These are phyloP conservation scores for Setaria italica DNA, from an alignment of 202 grass and related monocot genomes.

Conservation along the genomic window DNA sequence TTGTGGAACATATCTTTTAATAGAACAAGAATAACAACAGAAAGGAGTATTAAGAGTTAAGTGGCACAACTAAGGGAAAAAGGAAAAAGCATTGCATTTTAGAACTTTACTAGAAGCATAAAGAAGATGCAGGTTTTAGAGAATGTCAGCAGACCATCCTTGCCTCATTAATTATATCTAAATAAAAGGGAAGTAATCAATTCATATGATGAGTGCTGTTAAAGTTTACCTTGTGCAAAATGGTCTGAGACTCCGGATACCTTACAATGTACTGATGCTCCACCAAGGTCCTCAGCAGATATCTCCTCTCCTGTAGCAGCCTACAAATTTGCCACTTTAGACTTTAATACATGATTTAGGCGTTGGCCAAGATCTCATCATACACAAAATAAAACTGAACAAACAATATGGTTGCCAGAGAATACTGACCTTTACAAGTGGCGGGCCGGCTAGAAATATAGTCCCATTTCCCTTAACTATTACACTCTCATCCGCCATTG, in stretches of 20 bases:
- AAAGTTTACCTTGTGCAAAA: conserved; percentile 83
- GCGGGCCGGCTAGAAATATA: conserved; percentile 95
- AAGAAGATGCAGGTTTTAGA: conserved; percentile 5
- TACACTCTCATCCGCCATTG: conserved; percentile 98
- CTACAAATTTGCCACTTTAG: conserved; percentile 56
- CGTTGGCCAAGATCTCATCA: conserved; percentile 19
- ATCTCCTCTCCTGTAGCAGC: conserved; percentile 98
- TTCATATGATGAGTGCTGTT: neutral
- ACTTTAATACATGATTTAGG: conserved; percentile 34
- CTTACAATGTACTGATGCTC: conserved; percentile 94
- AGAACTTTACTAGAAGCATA: neutral
- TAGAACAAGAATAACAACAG: conserved; percentile 9
- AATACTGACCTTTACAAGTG: conserved; percentile 89
- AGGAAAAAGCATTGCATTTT: neutral
- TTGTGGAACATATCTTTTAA: neutral
- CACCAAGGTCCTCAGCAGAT: conserved; percentile 98
- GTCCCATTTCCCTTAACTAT: conserved; percentile 96
- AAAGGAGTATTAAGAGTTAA: neutral
- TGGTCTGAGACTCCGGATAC: conserved; percentile 97
- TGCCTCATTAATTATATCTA: neutral
- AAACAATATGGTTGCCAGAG: conserved; percentile 24
- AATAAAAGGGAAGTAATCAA: conserved; percentile 3
- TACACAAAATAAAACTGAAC: neutral
- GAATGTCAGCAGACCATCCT: conserved; percentile 1
- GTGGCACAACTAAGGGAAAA: neutral